phyloP scores from a whole-genome alignment of 2,329 filamentous ascomycete species.

The Pyrenochaeta sp. region DNA sequence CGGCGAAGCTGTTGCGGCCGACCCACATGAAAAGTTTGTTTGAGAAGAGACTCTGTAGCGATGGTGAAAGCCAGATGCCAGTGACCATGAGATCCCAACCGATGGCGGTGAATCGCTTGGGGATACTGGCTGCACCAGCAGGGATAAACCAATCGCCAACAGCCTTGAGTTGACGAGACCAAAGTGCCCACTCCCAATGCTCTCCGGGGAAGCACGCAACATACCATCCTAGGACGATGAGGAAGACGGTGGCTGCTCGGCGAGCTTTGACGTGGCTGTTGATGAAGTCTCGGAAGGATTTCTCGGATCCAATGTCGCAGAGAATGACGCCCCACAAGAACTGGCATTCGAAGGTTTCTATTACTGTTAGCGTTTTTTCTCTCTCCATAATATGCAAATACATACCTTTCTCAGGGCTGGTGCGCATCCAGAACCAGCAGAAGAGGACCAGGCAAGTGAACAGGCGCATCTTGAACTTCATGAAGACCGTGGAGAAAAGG shows the following conservation, averaged over 20 bases:
- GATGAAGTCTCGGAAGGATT: conserved; percentile 55
- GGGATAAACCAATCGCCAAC: conserved; percentile 57
- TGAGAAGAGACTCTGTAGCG: conserved; percentile 58
- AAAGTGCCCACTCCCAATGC: conserved; percentile 57
- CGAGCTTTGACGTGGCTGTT: conserved; percentile 46
- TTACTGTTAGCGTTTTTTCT: too few species aligned
- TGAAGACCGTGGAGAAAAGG: conserved; percentile 56
- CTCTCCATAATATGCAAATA: too few species aligned
- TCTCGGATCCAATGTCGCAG: conserved; percentile 59
- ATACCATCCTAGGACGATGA: conserved; percentile 56
- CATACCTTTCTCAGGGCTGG: conserved; percentile 55
- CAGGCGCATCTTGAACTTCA: conserved; percentile 58
- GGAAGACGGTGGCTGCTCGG: conserved; percentile 46
- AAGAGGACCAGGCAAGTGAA: conserved; percentile 56
- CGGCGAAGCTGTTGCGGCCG: conserved; percentile 63
- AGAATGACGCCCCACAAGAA: conserved; percentile 61
- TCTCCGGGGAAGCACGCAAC: conserved; percentile 60
- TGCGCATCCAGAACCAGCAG: conserved; percentile 59
- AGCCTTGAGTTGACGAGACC: conserved; percentile 56
- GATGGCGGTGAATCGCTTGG: conserved; percentile 54
- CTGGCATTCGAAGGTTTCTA: conserved; percentile 64
- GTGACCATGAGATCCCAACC: conserved; percentile 59
- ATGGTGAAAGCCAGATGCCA: conserved; percentile 60
- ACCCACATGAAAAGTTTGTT: conserved; percentile 61
- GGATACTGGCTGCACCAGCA: conserved; percentile 53